phyloP scores from a whole-genome alignment of 148 eudicot species.

The Vaccinium darrowii region DNA sequence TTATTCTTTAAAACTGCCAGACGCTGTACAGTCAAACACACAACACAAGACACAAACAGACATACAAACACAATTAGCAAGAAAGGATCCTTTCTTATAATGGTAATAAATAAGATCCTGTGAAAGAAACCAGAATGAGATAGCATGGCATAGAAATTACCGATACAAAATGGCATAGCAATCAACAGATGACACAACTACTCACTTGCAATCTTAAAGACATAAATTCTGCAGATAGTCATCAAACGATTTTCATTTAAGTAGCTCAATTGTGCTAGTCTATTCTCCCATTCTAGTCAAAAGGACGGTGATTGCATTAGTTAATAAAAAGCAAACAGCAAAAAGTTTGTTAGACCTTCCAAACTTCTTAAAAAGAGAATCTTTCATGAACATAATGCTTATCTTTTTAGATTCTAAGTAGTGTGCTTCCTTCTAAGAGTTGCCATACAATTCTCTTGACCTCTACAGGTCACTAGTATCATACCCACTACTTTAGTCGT shows the following conservation, averaged over 20 bases:
- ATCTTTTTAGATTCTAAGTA: background rate
- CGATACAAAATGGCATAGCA: background rate
- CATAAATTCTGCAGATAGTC: background rate
- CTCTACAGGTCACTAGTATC: background rate
- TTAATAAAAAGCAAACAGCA: background rate
- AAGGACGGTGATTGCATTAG: background rate
- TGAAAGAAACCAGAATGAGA: slow-evolving; percentile 10
- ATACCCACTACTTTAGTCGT: background rate
- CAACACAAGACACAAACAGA: background rate
- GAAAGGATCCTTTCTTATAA: background rate
- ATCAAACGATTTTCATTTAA: background rate
- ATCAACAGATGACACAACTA: background rate
- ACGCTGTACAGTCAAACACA: background rate
- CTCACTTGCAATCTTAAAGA: background rate
- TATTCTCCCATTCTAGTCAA: background rate
- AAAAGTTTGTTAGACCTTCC: background rate
- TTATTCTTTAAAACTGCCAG: slow-evolving; percentile 5
- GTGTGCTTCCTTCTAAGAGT: background rate
- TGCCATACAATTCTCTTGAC: slow-evolving; percentile 4
- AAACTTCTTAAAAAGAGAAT: slow-evolving; percentile 1
- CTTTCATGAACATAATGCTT: background rate
- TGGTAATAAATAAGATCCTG: background rate
- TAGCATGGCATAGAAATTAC: background rate
- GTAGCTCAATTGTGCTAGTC: background rate
- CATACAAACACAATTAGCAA: background rate